Evolutionary conservation across 208 protist genomes (phyloP).

Genomic region (Vickermania ingenoplastis): DNA sequence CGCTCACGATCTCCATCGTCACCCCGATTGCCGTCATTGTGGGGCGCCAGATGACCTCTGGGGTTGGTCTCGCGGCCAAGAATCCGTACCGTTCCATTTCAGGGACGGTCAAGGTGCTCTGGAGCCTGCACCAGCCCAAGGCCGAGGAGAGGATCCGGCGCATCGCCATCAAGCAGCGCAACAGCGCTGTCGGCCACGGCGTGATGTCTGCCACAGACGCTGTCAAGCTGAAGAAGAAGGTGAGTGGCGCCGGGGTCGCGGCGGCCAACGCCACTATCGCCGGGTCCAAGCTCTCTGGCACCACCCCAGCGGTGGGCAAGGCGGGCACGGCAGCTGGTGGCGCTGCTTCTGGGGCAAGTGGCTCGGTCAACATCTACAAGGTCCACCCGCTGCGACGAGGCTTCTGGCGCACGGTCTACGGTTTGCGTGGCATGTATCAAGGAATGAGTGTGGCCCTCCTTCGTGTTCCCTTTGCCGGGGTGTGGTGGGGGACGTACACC

Average conservation of each 20-base stretch:
- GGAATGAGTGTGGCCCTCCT: slow-evolving; percentile 55
- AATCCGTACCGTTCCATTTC: slow-evolving; percentile 37
- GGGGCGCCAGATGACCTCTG: slow-evolving; percentile 79
- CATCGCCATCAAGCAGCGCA: neutral
- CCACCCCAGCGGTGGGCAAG: neutral
- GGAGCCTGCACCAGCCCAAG: neutral
- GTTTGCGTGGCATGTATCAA: slow-evolving; percentile 53
- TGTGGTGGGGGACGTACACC: slow-evolving; percentile 79
- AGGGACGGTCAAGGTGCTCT: slow-evolving; percentile 16
- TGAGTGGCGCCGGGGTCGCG: neutral
- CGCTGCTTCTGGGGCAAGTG: neutral
- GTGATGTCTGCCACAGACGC: neutral
- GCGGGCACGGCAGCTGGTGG: neutral
- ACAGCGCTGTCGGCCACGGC: neutral
- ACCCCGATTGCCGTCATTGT: slow-evolving; percentile 59
- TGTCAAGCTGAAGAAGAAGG: neutral
- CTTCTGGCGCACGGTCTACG: slow-evolving; percentile 4
- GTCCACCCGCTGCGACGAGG: neutral
- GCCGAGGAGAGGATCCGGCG: neutral
- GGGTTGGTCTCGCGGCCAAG: slow-evolving; percentile 46
- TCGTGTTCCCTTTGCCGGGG: slow-evolving; percentile 62
- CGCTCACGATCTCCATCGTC: slow-evolving; percentile 48
- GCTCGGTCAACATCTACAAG: neutral
- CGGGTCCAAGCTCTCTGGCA: neutral
- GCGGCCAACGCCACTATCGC: neutral